Percentiles rank a stretch among this genome's conserved stretches.
phyloP scores from a whole-genome alignment of 768 basidiomycete genomes.

The Serendipita sp. region DNA sequence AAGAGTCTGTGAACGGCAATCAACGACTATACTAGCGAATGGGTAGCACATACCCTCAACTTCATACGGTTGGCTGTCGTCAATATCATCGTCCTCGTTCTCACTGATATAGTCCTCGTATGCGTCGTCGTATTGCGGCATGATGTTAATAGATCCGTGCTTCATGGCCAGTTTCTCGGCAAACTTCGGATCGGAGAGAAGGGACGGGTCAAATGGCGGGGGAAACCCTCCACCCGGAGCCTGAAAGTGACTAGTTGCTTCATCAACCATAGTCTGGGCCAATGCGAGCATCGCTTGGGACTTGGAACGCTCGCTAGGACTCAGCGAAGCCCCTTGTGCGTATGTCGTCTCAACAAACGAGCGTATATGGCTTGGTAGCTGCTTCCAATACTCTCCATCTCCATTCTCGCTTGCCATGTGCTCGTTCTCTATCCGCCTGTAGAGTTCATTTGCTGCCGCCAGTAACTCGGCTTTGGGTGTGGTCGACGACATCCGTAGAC shows the following conservation, averaged over 20 bases:
- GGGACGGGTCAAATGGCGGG: slow-evolving; percentile 34
- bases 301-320: slow-evolving; percentile 24
- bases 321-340: slow-evolving; percentile 13
- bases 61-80: slow-evolving; percentile 20
- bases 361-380: slow-evolving; percentile 49
- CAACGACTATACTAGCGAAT: neutral
- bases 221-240: slow-evolving; percentile 21
- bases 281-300: slow-evolving; percentile 51
- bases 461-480: slow-evolving; percentile 42
- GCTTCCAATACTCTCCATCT: slow-evolving; percentile 55
- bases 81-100: slow-evolving; percentile 27
- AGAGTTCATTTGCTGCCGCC: slow-evolving; percentile 44
- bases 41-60: neutral
- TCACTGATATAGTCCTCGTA: slow-evolving; percentile 35
- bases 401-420: slow-evolving; percentile 21
- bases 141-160: slow-evolving; percentile 15
- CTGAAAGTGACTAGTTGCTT: slow-evolving; percentile 19
- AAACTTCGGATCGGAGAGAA: slow-evolving; percentile 32
- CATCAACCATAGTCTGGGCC: slow-evolving; percentile 43
- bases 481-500: slow-evolving; percentile 12
- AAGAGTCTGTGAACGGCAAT: slow-evolving; percentile 1
- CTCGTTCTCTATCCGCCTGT: slow-evolving; percentile 35
- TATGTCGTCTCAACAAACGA: slow-evolving; percentile 43
- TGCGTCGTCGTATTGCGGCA: slow-evolving; percentile 22
- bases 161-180: slow-evolving; percentile 36